Base-by-base conservation (phyloP, 306 rosid species). In the Rosa chinensis region DNA sequence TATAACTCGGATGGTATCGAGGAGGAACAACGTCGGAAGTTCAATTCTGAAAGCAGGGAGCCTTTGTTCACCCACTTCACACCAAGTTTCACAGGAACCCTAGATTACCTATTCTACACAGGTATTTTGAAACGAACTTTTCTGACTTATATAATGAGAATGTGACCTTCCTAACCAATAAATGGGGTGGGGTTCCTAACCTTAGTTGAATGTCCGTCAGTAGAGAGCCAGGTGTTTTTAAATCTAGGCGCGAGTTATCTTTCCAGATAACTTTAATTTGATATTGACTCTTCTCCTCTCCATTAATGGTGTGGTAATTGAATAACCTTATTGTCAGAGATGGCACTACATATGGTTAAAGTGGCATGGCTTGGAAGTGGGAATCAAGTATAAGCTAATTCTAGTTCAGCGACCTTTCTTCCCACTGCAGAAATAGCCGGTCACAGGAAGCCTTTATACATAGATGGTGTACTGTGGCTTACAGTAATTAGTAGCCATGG, bases 41-140 rank as follows among this genome's bases (percentile, higher is more conserved):
- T 79, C 73, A 9, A 71, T 62, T n/a, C 18, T 4, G 47, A 23
- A 71, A 62, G 67, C 43, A 23, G 8, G 40, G 87, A 84, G 18
- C 87, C 87, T 18, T 2, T 43, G 10, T 80, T 80, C 67, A 84
- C 81, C 28, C 37, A 35, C 58, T n/a, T 7, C 14, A 44, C 75
- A 12, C 10, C 13, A 76, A 1, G 20, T 6, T 79, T 39, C 61
- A 20, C 20, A 2, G 79, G 79, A 52, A 80, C 87, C 42, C 44
- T 80, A 17, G 87, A 84, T 76, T 84, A 80, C 43, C 76, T 84
- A 21, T 84, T 80, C 71, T 80, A 50, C 58, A 47, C 87, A 76
- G 81, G 84, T 80, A 70, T 53, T 58, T 20, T 5, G 10, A 44
- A 7, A 3, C 39, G 53, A 6, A 18, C 6, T 20, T 82, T 20